These are phyloP conservation scores for Dinochytrium kinnereticum DNA, from an alignment of 371 early-diverging fungal species.

Conservation along the genomic window DNA sequence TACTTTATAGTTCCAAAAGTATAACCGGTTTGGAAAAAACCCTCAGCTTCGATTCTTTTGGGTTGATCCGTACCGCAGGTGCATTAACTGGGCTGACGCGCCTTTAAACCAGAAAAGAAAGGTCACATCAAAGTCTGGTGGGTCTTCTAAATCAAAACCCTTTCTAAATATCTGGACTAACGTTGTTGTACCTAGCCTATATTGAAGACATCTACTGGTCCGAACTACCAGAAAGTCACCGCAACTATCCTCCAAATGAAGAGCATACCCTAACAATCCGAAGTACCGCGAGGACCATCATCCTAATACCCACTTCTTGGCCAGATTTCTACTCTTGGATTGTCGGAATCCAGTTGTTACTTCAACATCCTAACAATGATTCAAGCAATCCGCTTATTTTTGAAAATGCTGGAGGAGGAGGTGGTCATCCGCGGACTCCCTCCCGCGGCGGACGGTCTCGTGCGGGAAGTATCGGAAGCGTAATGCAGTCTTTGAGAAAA, in stretches of 20 bases:
- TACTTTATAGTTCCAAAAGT: slow-evolving; percentile 49
- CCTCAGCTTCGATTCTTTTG: slow-evolving; percentile 52
- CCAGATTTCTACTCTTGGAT: slow-evolving; percentile 44
- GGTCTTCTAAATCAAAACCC: too few relatives aligned
- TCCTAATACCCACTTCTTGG: slow-evolving; percentile 50
- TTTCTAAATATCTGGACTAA: neutral
- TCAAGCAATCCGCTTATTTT: neutral
- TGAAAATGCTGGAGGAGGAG: neutral
- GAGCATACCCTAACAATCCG: slow-evolving; percentile 42
- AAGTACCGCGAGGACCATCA: slow-evolving; percentile 37
- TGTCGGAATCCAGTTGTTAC: slow-evolving; percentile 40
- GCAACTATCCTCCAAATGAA: slow-evolving; percentile 47
- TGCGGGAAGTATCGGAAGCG: neutral
- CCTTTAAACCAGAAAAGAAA: slow-evolving; percentile 33
- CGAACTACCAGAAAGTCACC: slow-evolving; percentile 28
- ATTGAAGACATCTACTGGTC: slow-evolving; percentile 43
- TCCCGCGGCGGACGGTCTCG: neutral
- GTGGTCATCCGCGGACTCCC: neutral
- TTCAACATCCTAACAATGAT: neutral
- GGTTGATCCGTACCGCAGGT: slow-evolving; percentile 53
- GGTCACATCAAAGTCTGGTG: slow-evolving; percentile 45
- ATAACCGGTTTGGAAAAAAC: slow-evolving; percentile 43
- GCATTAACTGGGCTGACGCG: slow-evolving; percentile 49
- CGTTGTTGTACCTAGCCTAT: slow-evolving; percentile 28
- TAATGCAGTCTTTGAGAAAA: neutral